A percentile compares a stretch with the other conserved stretches of the same genome.
These are phyloP conservation scores for Sugiyamaella neomexicana DNA, from an alignment of 1,139 yeast genomes.

Conservation along the genomic window DNA sequence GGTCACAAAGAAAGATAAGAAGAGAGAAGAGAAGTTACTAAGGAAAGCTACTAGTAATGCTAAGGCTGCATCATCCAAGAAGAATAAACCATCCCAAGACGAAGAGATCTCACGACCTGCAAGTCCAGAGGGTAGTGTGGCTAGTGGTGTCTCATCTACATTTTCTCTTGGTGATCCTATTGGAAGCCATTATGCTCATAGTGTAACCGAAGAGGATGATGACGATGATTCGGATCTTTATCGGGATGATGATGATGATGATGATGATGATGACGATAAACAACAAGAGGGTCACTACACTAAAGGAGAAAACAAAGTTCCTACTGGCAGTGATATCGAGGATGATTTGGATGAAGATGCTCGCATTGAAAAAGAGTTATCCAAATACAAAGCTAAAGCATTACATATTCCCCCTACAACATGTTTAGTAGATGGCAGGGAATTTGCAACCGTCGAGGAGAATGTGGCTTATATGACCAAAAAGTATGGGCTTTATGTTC, in stretches of 20 bases:
- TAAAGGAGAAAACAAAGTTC: constrained; percentile 27
- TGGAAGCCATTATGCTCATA: constrained; percentile 38
- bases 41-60: constrained; percentile 27
- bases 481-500: constrained; percentile 80
- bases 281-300: constrained; percentile 14
- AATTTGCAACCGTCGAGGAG: constrained; percentile 53
- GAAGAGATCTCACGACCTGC: constrained; percentile 22
- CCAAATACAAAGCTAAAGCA: constrained; percentile 46
- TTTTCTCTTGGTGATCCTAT: constrained; percentile 65
- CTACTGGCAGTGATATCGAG: constrained; percentile 28
- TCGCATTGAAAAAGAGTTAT: constrained; percentile 40
- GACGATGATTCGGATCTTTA: constrained; percentile 39
- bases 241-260: constrained; percentile 35
- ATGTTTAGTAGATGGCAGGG: constrained; percentile 74
- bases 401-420: constrained; percentile 65
- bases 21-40: constrained; percentile 38
- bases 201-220: constrained; percentile 34
- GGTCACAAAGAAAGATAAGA: constrained; percentile 42
- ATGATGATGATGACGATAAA: constrained; percentile 20
- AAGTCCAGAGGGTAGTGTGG: constrained; percentile 28
- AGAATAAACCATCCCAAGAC: no score
- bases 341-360: constrained; percentile 37
- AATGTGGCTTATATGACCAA: constrained; percentile 76
- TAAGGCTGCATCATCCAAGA: constrained; percentile 18
- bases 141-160: constrained; percentile 57